These are phyloP conservation scores for Lipomyces starkeyi DNA, from an alignment of 805 yeast species.

Conservation along the genomic window DNA sequence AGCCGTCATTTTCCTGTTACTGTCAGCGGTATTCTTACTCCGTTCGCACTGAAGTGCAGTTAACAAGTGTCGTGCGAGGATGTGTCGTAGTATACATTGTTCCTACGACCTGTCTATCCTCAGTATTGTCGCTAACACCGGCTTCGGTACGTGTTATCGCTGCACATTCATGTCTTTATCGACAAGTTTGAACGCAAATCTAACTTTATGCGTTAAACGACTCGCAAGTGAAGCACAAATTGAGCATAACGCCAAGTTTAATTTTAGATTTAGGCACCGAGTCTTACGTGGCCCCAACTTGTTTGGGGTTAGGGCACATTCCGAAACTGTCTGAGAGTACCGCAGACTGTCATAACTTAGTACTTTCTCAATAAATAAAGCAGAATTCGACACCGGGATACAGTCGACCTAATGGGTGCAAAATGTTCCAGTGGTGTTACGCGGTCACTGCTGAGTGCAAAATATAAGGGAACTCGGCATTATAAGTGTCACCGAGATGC, in stretches of 20 bases:
- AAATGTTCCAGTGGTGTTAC: too few relatives aligned
- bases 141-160: background rate
- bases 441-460: too few relatives aligned
- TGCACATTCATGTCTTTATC: too few relatives aligned
- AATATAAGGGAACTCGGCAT: too few relatives aligned
- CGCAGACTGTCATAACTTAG: too few relatives aligned
- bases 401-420: background rate
- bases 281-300: too few relatives aligned
- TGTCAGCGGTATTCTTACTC: background rate
- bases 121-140: background rate
- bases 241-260: background rate
- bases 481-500: too few relatives aligned
- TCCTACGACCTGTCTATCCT: background rate
- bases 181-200: background rate
- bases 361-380: too few relatives aligned
- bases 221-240: background rate
- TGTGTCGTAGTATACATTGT: background rate
- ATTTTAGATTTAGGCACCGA: too few relatives aligned
- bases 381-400: background rate
- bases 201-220: background rate
- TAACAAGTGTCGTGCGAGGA: background rate
- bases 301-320: background rate
- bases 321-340: background rate
- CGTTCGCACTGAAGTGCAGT: background rate
- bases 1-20: background rate